Conservation (phyloP, 257 asterid species). For the Penstemon barbatus region DNA sequence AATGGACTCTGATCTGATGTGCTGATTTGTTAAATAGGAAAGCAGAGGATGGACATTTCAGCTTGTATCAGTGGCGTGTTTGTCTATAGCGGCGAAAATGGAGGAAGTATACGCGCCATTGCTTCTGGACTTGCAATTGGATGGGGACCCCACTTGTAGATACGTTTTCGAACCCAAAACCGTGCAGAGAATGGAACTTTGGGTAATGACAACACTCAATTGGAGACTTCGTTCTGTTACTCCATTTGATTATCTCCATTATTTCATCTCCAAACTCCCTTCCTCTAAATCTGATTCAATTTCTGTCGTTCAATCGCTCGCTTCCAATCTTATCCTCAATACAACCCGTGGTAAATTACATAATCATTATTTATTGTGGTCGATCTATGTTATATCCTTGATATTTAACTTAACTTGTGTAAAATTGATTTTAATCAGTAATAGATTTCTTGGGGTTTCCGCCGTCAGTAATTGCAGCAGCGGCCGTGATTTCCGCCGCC, state of each 20-base stretch:
- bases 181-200: conserved; percentile 58
- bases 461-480: conserved; percentile 60
- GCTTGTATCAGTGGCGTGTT: conserved; percentile 51
- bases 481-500: conserved; percentile 51
- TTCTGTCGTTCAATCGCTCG: conserved; percentile 18
- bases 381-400: neutral
- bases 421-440: conserved; percentile 31
- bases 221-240: conserved; percentile 62
- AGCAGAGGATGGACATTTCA: conserved; percentile 53
- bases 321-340: conserved; percentile 42
- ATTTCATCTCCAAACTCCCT: conserved; percentile 44
- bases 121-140: conserved; percentile 46
- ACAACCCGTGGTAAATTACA: conserved; percentile 47
- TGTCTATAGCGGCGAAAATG: conserved; percentile 62
- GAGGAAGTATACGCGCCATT: conserved; percentile 47
- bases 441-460: conserved; percentile 41
- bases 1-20: neutral
- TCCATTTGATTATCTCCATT: conserved; percentile 54
- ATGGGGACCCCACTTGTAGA: conserved; percentile 13
- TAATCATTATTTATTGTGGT: neutral
- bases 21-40: conserved; percentile 20
- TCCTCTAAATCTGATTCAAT: conserved; percentile 19
- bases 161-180: conserved; percentile 41
- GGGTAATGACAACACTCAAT: conserved; percentile 42
- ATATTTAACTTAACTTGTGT: neutral